Conservation (phyloP, 1,139 yeast species). For the Diutina neorugosa region DNA sequence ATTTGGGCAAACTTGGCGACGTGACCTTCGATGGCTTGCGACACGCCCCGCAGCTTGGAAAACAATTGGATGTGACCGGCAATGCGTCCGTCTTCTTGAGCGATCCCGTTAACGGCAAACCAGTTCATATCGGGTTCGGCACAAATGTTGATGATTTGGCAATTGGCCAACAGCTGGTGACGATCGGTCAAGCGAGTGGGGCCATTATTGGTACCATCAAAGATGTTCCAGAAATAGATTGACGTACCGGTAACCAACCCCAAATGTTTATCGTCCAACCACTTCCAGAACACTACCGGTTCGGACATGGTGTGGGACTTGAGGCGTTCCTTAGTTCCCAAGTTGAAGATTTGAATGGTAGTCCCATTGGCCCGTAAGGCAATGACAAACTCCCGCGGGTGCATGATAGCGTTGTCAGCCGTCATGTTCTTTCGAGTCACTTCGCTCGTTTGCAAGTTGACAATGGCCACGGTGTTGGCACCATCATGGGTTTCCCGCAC, state of each 20-base stretch:
- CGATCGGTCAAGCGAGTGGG: conserved; percentile 76
- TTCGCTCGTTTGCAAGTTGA: conserved; percentile 70
- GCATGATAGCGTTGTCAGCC: conserved; percentile 97
- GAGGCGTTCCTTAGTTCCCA: conserved; percentile 77
- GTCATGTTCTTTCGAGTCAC: conserved; percentile 83
- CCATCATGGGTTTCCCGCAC: conserved; percentile 67
- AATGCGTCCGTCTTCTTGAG: conserved; percentile 88
- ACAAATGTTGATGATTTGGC: conserved; percentile 86
- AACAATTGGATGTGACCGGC: conserved; percentile 94
- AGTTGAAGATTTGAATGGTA: conserved; percentile 85
- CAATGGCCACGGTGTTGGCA: conserved; percentile 85
- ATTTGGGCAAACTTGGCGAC: conserved; percentile 82
- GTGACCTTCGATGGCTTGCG: conserved; percentile 97
- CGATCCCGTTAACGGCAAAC: conserved; percentile 93
- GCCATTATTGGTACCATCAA: conserved; percentile 67
- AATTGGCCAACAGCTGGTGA: conserved; percentile 65
- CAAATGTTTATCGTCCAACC: conserved; percentile 64
- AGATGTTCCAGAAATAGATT: conserved; percentile 71
- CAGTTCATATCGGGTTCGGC: conserved; percentile 76
- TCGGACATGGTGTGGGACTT: conserved; percentile 80
- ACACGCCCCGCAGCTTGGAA: conserved; percentile 77
- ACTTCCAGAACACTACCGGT: conserved; percentile 92
- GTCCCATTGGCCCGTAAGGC: conserved; percentile 95
- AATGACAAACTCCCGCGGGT: conserved; percentile 77
- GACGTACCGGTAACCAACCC: conserved; percentile 78